Percentiles rank a stretch among this genome's conserved stretches.
phyloP scores from a whole-genome alignment of 208 protist genomes.

The Acanthamoeba sp. region DNA sequence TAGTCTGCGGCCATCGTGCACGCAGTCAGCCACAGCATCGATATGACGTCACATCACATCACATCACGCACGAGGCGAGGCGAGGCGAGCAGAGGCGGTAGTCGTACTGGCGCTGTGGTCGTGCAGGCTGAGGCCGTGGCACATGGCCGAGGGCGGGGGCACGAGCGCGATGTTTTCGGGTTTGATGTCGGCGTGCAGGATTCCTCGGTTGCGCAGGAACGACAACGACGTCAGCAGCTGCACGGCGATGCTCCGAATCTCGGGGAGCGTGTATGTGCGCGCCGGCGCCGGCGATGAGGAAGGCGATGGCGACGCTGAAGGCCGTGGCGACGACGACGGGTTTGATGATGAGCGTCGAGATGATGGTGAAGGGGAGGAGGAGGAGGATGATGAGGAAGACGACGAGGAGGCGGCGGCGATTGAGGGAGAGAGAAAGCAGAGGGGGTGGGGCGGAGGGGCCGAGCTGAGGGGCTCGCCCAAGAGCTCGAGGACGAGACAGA shows the following conservation, averaged over 20 bases:
- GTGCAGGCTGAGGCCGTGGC: not conserved
- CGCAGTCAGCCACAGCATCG: not conserved
- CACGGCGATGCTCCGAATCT: slow-evolving; percentile 11
- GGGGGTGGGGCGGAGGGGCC: not conserved
- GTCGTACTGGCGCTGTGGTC: slow-evolving; percentile 12
- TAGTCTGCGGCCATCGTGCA: not conserved
- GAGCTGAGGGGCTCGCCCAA: not conserved
- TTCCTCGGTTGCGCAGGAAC: not conserved
- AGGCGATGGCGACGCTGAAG: not conserved
- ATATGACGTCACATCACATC: not conserved
- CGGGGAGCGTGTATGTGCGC: not conserved
- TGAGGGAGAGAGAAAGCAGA: not conserved
- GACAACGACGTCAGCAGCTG: not conserved
- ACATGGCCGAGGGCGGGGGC: not conserved
- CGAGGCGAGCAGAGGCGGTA: too few species aligned
- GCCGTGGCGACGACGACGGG: not conserved
- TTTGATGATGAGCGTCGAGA: not conserved
- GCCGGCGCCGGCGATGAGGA: not conserved
- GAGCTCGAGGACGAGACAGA: slow-evolving; percentile 56
- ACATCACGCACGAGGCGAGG: not conserved
- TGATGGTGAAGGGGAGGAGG: not conserved
- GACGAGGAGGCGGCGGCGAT: not conserved
- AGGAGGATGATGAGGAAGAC: not conserved
- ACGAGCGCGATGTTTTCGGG: slow-evolving; percentile 22
- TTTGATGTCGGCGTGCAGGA: slow-evolving; percentile 52